phyloP scores from a whole-genome alignment of 2,329 filamentous ascomycete species.

The Exserohilum turcica region DNA sequence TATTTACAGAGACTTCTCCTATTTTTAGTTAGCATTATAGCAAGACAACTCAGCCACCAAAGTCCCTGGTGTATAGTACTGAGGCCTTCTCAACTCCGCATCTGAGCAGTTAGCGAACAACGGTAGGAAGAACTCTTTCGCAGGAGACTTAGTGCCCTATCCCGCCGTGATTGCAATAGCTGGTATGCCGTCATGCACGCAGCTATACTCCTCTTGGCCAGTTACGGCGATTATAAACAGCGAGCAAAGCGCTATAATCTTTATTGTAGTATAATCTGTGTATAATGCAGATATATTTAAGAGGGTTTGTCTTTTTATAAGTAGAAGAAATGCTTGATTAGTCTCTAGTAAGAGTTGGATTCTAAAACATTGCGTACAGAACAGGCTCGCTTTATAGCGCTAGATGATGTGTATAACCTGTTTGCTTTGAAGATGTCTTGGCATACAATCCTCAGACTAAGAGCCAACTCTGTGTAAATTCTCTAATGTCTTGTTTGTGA shows the following conservation, averaged over 20 bases:
- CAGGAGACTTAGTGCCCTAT: background rate
- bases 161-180: background rate
- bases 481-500: background rate
- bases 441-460: background rate
- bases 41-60: background rate
- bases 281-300: background rate
- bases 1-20: background rate
- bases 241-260: background rate
- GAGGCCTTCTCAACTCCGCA: background rate
- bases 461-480: background rate
- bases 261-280: background rate
- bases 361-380: background rate
- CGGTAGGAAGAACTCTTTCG: background rate
- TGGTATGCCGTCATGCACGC: background rate
- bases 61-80: background rate
- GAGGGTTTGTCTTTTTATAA: background rate
- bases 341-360: background rate
- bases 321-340: background rate
- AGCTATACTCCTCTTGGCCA: background rate
- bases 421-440: background rate
- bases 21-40: background rate
- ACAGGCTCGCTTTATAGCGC: background rate
- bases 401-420: background rate
- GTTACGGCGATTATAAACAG: background rate
- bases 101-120: background rate